A percentile compares a stretch with the other conserved stretches of the same genome.
phyloP scores from a whole-genome alignment of 2,329 filamentous ascomycete genomes.

The Hymenoscyphus salicellus region DNA sequence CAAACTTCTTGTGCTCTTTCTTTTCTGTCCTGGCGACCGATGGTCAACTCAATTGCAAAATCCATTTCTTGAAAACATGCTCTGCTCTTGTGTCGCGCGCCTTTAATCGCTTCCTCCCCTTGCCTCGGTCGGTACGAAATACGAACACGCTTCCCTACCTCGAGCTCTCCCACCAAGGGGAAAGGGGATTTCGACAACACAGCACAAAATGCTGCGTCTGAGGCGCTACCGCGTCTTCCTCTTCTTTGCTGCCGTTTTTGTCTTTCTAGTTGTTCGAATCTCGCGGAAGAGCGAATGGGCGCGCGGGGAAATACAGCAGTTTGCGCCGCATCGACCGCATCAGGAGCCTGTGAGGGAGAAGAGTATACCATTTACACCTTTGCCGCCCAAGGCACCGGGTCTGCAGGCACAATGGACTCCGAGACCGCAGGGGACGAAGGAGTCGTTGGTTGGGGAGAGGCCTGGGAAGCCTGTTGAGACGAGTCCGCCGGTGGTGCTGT shows the following conservation, averaged over 20 bases:
- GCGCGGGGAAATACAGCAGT: neutral
- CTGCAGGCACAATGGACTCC: neutral
- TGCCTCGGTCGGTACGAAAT: neutral
- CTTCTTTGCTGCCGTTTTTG: slow-evolving; percentile 42
- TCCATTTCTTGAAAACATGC: neutral
- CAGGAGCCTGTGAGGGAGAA: slow-evolving; percentile 1
- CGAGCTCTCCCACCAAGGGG: neutral
- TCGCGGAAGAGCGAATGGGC: slow-evolving; percentile 42
- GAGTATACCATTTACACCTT: slow-evolving; percentile 2
- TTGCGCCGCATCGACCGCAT: slow-evolving; percentile 4
- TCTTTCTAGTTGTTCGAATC: slow-evolving; percentile 53
- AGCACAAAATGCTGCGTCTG: slow-evolving; percentile 51
- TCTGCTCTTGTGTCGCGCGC: neutral
- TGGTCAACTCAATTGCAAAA: neutral
- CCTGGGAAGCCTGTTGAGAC: neutral
- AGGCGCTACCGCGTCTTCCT: slow-evolving; percentile 59
- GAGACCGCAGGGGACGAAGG: neutral
- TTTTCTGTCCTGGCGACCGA: slow-evolving; percentile 5
- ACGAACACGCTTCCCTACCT: neutral
- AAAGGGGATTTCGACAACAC: neutral
- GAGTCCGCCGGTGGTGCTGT: too few relatives aligned
- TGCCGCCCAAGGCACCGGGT: neutral
- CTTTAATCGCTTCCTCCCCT: neutral
- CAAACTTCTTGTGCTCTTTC: neutral
- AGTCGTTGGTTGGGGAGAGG: neutral